Evolutionary conservation across 495 filamentous ascomycete genomes (phyloP).

Genomic region (Recurvomyces mirabilis): DNA sequence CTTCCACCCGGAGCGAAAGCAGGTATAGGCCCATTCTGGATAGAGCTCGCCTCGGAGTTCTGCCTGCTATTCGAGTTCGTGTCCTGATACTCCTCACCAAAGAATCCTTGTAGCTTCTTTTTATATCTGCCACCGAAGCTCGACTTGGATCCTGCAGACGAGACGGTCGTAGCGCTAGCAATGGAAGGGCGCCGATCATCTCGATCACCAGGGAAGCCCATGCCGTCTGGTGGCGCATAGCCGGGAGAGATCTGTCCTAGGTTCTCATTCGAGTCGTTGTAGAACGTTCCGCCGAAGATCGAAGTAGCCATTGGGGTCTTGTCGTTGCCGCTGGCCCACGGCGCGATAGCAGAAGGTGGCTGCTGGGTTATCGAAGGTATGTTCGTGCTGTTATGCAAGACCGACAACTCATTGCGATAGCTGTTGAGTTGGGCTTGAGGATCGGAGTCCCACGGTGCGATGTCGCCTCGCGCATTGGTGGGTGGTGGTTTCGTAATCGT

Average conservation of each 20-base stretch:
- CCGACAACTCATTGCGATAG: slow-evolving; percentile 61
- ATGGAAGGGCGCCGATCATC: slow-evolving; percentile 80
- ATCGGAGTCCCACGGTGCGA: slow-evolving; percentile 28
- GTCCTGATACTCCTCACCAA: slow-evolving; percentile 63
- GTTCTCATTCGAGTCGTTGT: slow-evolving; percentile 57
- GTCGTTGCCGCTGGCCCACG: slow-evolving; percentile 24
- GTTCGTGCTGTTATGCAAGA: slow-evolving; percentile 48
- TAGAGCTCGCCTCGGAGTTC: slow-evolving; percentile 60
- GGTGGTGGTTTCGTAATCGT: slow-evolving; percentile 29
- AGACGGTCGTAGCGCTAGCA: slow-evolving; percentile 77
- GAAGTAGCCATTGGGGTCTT: slow-evolving; percentile 27
- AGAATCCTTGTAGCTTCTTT: slow-evolving; percentile 72
- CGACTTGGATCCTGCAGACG: slow-evolving; percentile 80
- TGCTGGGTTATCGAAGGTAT: slow-evolving; percentile 42
- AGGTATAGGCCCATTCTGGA: slow-evolving; percentile 29
- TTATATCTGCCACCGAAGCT: slow-evolving; percentile 54
- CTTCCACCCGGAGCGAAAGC: slow-evolving; percentile 19
- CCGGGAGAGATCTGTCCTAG: slow-evolving; percentile 54
- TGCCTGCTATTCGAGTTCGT: slow-evolving; percentile 26
- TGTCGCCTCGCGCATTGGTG: slow-evolving; percentile 24
- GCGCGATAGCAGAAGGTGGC: slow-evolving; percentile 41
- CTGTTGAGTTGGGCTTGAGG: slow-evolving; percentile 25
- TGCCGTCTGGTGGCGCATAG: slow-evolving; percentile 55
- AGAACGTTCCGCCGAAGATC: slow-evolving; percentile 39
- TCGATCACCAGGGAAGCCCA: slow-evolving; percentile 56